Base-by-base conservation (phyloP, 768 basidiomycete genomes). In the Nidularia pulvinata region DNA sequence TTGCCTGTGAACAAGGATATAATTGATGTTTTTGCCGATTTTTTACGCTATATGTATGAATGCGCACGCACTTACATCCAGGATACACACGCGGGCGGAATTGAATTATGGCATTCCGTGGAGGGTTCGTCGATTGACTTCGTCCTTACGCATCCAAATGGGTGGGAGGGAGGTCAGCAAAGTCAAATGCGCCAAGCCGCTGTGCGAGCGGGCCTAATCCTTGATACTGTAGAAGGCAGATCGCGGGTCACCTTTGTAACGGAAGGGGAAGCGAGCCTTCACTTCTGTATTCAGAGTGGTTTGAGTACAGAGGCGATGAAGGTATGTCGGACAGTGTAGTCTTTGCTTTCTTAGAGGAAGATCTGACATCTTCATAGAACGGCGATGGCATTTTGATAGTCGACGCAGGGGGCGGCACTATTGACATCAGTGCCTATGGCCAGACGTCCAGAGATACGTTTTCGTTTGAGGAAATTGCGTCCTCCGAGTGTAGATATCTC, bases 131-230 rank as follows among this genome's bases (percentile, higher is more conserved):
- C 56, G 6, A 74, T 81, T 32, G 74, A 83, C 33, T 82, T 78
- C 53, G 72, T 88, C 4, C 72, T 87, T 13, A 76, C 77, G 1
- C 85, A 86, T 57, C 85, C 85, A 4, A 86, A 86, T 57, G 85
- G 82, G 0, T 88, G 85, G 85, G 85, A 80, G 56, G 82, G 82
- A 1, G 65, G 62, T 1, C 85, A 88, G 58, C 86, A 87, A 56
- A 68, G 67, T 22, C 70, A 77, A 59, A 82, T 87, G 69, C 77
- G 85, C 3, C 63, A 65, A 22, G 85, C 85, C 1, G 82, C 82
- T 0, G 66, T 78, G 1, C 52, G 62, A 16, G 85, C 82, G 0
- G 80, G 81, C 6, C 70, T 88, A 19, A 68, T 87, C 9, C 65
- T 75, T 0, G 65, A 77, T 49, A 71, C 64, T 0, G 53, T 60